These are phyloP conservation scores for Fusarium vanettenii DNA, from an alignment of 2,329 filamentous ascomycete species.

Conservation along the genomic window DNA sequence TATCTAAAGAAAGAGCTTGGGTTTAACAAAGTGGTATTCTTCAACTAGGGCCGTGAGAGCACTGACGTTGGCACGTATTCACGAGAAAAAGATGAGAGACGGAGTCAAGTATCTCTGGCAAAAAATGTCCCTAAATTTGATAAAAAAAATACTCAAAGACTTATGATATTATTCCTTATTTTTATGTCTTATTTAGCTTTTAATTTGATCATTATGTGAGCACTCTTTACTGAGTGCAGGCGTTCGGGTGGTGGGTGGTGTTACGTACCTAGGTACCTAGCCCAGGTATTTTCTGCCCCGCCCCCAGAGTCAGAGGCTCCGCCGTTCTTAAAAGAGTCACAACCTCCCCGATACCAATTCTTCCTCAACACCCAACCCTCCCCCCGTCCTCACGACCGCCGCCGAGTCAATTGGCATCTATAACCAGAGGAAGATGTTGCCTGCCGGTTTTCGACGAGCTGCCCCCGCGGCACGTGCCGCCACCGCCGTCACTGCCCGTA, in stretches of 20 bases:
- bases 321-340: slow-evolving; percentile 24
- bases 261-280: not conserved
- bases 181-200: too few relatives aligned
- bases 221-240: too few relatives aligned
- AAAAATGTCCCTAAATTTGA: too few relatives aligned
- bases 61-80: not conserved
- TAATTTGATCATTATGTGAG: too few relatives aligned
- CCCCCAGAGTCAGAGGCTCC: slow-evolving; percentile 17
- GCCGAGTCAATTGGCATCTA: slow-evolving; percentile 39
- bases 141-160: too few relatives aligned
- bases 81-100: too few relatives aligned
- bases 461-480: slow-evolving; percentile 43
- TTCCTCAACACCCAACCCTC: slow-evolving; percentile 3
- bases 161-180: too few relatives aligned
- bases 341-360: not conserved
- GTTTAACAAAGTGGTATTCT: not conserved
- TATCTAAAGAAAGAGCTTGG: not conserved
- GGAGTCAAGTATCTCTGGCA: too few relatives aligned
- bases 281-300: slow-evolving; percentile 27
- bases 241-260: too few relatives aligned
- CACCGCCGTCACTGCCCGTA: too few relatives aligned
- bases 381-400: slow-evolving; percentile 16
- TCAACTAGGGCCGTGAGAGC: not conserved
- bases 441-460: slow-evolving; percentile 56
- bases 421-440: slow-evolving; percentile 53